Evolutionary conservation across 768 basidiomycete species (phyloP).

Genomic region (Tricholoma terreum): DNA sequence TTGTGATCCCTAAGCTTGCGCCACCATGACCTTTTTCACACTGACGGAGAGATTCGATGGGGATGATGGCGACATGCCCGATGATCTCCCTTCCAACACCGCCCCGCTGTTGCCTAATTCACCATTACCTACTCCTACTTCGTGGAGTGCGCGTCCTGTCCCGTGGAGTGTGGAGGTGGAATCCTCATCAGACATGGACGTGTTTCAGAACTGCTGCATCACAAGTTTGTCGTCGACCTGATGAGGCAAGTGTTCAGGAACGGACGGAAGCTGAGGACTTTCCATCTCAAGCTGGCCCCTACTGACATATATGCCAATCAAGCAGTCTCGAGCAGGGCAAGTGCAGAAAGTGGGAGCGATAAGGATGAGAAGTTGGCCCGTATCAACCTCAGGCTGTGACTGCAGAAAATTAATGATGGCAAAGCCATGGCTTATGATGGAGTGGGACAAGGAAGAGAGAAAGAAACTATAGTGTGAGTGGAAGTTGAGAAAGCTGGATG

Average conservation of each 20-base stretch:
- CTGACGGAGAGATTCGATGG: too few relatives aligned
- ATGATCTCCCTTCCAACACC: too few relatives aligned
- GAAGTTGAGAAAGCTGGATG: slow-evolving; percentile 14
- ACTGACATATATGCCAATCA: slow-evolving; percentile 9
- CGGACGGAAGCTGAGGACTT: slow-evolving; percentile 42
- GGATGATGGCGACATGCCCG: too few relatives aligned
- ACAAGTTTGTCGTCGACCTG: slow-evolving; percentile 45
- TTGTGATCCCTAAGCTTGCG: too few relatives aligned
- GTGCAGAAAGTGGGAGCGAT: slow-evolving; percentile 12
- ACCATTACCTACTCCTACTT: slow-evolving; percentile 6
- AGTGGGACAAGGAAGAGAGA: slow-evolving; percentile 34
- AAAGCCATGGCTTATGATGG: slow-evolving; percentile 36
- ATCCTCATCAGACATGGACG: slow-evolving; percentile 49
- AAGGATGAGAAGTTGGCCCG: slow-evolving; percentile 15
- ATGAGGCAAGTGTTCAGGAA: slow-evolving; percentile 52
- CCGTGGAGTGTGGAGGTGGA: slow-evolving; percentile 41
- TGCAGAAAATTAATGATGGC: slow-evolving; percentile 12
- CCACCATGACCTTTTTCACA: too few relatives aligned
- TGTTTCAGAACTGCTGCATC: slow-evolving; percentile 56
- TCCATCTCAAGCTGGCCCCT: slow-evolving; percentile 60
- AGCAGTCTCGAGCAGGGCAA: not conserved
- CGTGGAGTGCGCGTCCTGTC: slow-evolving; percentile 11
- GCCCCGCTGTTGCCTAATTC: not conserved
- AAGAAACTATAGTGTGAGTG: slow-evolving; percentile 23
- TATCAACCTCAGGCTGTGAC: slow-evolving; percentile 26